Evolutionary conservation across 2,329 filamentous ascomycete genomes (phyloP).

Genomic region (Scolecobasidium constrictum): DNA sequence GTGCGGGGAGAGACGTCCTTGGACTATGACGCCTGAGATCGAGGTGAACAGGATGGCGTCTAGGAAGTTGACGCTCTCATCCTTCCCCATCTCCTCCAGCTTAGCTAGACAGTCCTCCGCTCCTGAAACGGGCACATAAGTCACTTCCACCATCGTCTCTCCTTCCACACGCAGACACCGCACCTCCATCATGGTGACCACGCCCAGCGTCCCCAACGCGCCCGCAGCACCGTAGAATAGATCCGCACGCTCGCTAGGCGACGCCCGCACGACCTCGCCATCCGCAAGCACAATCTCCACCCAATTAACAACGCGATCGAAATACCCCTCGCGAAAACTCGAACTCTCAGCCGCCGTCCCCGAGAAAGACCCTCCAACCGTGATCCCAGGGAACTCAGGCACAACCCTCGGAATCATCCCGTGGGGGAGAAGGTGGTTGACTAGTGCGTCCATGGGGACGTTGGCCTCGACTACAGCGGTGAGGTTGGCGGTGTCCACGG

Average conservation of each 20-base stretch:
- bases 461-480: constrained; percentile 59
- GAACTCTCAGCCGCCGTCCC: constrained; percentile 59
- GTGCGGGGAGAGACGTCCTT: neutral
- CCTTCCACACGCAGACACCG: constrained; percentile 34
- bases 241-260: constrained; percentile 43
- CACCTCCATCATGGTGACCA: constrained; percentile 47
- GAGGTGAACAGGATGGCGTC: constrained; percentile 41
- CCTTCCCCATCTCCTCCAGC: constrained; percentile 16
- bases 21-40: constrained; percentile 31
- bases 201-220: constrained; percentile 55
- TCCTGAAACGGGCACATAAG: constrained; percentile 32
- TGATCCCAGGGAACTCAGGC: constrained; percentile 63
- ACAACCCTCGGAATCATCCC: constrained; percentile 54
- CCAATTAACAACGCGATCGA: constrained; percentile 49
- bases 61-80: constrained; percentile 32
- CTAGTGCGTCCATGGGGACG: constrained; percentile 55
- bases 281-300: constrained; percentile 57
- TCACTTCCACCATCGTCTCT: constrained; percentile 40
- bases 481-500: constrained; percentile 40
- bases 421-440: constrained; percentile 45
- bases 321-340: constrained; percentile 57
- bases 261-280: constrained; percentile 35
- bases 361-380: constrained; percentile 56
- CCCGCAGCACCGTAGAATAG: constrained; percentile 56
- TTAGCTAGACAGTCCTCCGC: constrained; percentile 26